phyloP scores from a whole-genome alignment of 202 grass and related monocot genomes.

The Setaria italica region DNA sequence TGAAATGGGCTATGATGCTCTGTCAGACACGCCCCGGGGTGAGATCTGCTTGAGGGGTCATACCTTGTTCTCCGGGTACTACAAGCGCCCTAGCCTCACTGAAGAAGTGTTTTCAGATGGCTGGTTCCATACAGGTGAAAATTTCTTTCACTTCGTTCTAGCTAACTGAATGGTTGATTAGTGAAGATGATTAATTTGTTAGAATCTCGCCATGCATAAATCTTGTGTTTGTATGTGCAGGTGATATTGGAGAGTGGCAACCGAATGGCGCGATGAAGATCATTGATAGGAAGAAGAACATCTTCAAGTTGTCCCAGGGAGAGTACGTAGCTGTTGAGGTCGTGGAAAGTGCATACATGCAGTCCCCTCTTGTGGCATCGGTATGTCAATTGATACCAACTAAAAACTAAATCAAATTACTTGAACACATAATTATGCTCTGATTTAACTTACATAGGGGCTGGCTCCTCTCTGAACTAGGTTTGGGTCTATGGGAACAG shows the following conservation, averaged over 20 bases:
- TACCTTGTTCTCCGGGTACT: constrained; percentile 89
- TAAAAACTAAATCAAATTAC: background rate
- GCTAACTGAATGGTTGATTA: background rate
- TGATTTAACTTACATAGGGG: constrained; percentile 8
- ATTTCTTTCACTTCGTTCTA: background rate
- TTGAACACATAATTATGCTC: background rate
- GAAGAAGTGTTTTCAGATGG: constrained; percentile 75
- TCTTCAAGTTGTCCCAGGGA: constrained; percentile 97
- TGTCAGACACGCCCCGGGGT: constrained; percentile 66
- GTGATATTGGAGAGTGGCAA: constrained; percentile 98
- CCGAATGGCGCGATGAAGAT: constrained; percentile 89
- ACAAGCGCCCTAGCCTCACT: constrained; percentile 78
- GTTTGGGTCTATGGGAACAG: constrained; percentile 97
- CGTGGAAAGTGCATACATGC: constrained; percentile 75
- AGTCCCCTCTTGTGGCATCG: constrained; percentile 69
- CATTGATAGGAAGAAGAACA: constrained; percentile 97
- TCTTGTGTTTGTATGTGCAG: constrained; percentile 35
- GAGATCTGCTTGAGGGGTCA: constrained; percentile 96
- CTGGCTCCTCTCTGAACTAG: constrained; percentile 40
- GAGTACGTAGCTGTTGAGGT: constrained; percentile 96
- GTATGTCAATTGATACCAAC: background rate
- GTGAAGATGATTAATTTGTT: background rate
- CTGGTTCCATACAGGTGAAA: constrained; percentile 97
- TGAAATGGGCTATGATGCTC: constrained; percentile 88
- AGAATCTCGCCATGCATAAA: background rate